Percentiles rank a stretch among this genome's conserved stretches.
Evolutionary conservation across 108 stramenopile species (phyloP).

Genomic region (Cyclotella cryptica): DNA sequence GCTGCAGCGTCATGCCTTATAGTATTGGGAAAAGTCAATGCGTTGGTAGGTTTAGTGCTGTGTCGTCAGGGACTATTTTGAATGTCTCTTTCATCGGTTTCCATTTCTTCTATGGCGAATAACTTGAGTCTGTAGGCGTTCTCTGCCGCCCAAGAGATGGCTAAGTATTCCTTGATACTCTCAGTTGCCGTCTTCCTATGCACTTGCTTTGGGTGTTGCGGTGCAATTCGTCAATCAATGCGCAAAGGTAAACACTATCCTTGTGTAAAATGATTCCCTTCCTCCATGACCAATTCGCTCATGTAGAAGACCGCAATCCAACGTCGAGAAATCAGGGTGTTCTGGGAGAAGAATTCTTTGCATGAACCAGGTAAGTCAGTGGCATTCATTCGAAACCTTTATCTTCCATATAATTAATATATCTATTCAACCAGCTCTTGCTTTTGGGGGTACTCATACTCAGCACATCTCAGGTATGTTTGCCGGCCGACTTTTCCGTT

Average conservation of each 20-base stretch:
- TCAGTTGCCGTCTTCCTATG: constrained; percentile 22
- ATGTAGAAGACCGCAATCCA: neutral
- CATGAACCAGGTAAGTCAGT: constrained; percentile 4
- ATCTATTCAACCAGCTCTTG: constrained; percentile 9
- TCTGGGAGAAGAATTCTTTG: constrained; percentile 48
- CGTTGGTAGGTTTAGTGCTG: constrained; percentile 7
- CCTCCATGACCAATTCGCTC: no score
- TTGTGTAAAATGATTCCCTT: neutral
- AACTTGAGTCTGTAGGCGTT: constrained; percentile 1
- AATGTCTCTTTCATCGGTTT: neutral
- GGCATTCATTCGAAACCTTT: no score
- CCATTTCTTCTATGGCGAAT: no score
- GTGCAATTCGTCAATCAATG: constrained; percentile 40
- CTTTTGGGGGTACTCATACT: constrained; percentile 31
- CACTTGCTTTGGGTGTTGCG: constrained; percentile 48
- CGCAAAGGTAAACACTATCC: constrained; percentile 13
- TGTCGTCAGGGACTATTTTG: no score
- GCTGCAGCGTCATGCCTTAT: constrained; percentile 19
- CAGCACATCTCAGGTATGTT: constrained; percentile 17
- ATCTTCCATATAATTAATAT: no score
- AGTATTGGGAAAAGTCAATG: constrained; percentile 9
- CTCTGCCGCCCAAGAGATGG: constrained; percentile 14
- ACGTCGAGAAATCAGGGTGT: constrained; percentile 6
- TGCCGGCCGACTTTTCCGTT: neutral
- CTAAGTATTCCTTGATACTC: constrained; percentile 19